phyloP scores from a whole-genome alignment of 192 early-diverging fungal species.

The Borealophlyctis nickersoniae region DNA sequence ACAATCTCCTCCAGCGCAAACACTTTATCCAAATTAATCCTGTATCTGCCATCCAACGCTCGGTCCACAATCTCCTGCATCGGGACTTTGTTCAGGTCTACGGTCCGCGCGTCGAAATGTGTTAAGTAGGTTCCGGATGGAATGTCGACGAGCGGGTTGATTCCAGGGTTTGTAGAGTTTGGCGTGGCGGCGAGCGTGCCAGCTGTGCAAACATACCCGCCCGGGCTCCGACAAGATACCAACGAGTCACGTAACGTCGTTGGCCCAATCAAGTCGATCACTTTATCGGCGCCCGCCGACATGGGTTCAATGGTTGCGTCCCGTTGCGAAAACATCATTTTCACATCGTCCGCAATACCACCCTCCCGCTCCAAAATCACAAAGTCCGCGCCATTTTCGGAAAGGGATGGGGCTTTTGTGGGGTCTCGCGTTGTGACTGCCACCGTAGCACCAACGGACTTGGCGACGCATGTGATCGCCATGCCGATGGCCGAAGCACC shows the following conservation, averaged over 20 bases:
- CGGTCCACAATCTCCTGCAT: constrained; percentile 22
- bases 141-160: neutral
- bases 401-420: neutral
- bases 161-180: neutral
- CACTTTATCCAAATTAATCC: constrained; percentile 8
- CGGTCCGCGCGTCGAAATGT: neutral
- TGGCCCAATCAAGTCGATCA: constrained; percentile 2
- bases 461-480: constrained; percentile 4
- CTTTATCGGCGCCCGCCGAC: constrained; percentile 10
- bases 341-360: constrained; percentile 9
- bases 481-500: constrained; percentile 10
- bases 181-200: neutral
- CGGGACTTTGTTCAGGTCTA: constrained; percentile 5
- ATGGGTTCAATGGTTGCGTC: neutral
- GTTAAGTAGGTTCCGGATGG: constrained; percentile 11
- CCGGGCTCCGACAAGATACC: neutral
- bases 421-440: constrained; percentile 10
- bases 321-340: constrained; percentile 6
- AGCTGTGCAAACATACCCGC: constrained; percentile 5
- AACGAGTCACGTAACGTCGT: constrained; percentile 1
- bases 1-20: constrained; percentile 9
- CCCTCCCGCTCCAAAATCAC: constrained; percentile 16
- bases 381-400: constrained; percentile 8
- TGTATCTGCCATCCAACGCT: constrained; percentile 1
- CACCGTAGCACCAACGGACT: constrained; percentile 1